Base-by-base conservation (phyloP, 345 rosid species). In the Barbarea vulgaris region DNA sequence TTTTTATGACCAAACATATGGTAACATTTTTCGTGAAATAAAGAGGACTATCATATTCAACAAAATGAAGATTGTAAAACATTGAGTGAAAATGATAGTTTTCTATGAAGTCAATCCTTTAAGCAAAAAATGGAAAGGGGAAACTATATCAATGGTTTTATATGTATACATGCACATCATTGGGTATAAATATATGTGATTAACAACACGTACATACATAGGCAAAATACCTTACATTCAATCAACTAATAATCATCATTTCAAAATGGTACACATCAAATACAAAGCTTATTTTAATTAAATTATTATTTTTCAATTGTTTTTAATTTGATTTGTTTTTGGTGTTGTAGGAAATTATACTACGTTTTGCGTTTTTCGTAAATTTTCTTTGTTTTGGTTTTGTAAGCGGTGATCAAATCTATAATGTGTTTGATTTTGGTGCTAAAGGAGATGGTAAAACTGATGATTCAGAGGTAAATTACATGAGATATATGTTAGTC, bases 381-480 rank as follows among this genome's bases (percentile, higher is more conserved):
- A 37, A 39, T 39, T 37, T 61, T 61, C 19, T 61, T 0, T 37
- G 14, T 39, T 39, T 61, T 39, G 11, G 66, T 22, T 61, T 39
- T 7, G 66, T 22, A 37, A 21, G 7, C 3, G 50, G 48, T 1
- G 4, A 21, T n/a, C n/a, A n/a, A 37, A 25, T 7, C 19, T 61
- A 61, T 61, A 61, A 22, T 61, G 66, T 61, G 8, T 18, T 61
- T 61, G 33, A 61, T 39, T 61, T 61, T 61, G 50, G 66, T 61
- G 66, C 50, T 3, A 37, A 6, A 2, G 50, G 66, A 7, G 33
- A 39, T 61, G 66, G 66, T 39, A 4, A 61, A 39, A 61, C 33
- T 14, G 66, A 61, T 61, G 50, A 61, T 39, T 61, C 66, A 0
- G 9, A 10, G 31, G 66, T 39, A 37, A 36, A 61, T 21, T 37